Base-by-base conservation (phyloP, 2,329 filamentous ascomycete genomes). In the Leptographium radiaticola region DNA sequence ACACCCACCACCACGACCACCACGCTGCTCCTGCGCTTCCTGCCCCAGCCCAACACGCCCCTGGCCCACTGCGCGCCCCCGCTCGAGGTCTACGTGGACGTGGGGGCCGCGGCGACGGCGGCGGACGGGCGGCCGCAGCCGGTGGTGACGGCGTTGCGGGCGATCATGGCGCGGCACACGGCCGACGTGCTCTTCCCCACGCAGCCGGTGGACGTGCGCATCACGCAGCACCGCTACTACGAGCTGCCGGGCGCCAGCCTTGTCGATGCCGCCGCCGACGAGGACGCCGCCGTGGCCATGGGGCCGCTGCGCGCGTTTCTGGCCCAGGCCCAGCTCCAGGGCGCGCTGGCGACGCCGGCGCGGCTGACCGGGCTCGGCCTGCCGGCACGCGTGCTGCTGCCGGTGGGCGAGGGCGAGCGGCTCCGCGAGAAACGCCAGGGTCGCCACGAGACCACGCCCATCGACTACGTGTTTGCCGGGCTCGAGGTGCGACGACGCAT, bases 401-500 rank as follows among this genome's bases (percentile, higher is more conserved):
- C 46, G 12, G 18, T 9, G 40, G 48, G 34, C 46, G 7, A n/a
- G 20, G 34, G 38, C 34, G 40, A 16, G 20, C 38, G 15, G 30
- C n/a, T 18, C n/a, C 40, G 20, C 36, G 16, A 45, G 3, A 8
- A 39, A 8, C 42, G 34, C 12, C 6, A 6, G 1, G 0, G 25
- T 3, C 43, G 44, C 15, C 40, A 53, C 44, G 55, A 60, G 16
- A 18, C 25, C 6, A 54, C 59, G n/a, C 20, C n/a, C 11, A 18
- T 64, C 8, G 57, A 62, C 53, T 74, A 74, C 64, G 57, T 69
- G 16, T 78, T 80, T 62, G 67, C 69, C 49, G 75, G 76, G 9
- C 67, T 79, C 2, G 76, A 81, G 59, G 67, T 80, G 42, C 75
- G 73, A 47, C 74, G 75, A 55, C 64, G 67, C 30, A 64, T 74